Conservation (phyloP, 768 basidiomycete species). For the Favolaschia claudopus region DNA sequence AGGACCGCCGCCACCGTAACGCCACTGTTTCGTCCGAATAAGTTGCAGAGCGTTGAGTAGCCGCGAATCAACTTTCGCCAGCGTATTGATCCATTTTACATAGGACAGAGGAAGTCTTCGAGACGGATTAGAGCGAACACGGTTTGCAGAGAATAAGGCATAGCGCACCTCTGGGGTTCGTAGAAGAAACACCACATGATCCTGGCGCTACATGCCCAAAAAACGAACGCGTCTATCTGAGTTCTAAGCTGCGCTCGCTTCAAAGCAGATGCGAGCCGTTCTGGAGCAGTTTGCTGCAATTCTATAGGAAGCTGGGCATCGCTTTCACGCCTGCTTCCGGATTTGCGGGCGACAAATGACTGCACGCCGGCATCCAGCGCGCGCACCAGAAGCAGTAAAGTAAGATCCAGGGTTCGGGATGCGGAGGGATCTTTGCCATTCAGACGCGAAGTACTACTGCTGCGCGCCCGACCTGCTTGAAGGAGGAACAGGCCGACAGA, state of each 20-base stretch:
- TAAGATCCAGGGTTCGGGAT: conserved; percentile 74
- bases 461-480: conserved; percentile 54
- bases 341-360: conserved; percentile 48
- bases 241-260: conserved; percentile 46
- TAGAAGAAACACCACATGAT: conserved; percentile 94
- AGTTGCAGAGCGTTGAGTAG: conserved; percentile 61
- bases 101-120: conserved; percentile 68
- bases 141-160: neutral
- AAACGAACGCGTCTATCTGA: conserved; percentile 70
- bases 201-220: conserved; percentile 80
- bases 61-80: conserved; percentile 73
- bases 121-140: conserved; percentile 5
- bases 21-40: conserved; percentile 64
- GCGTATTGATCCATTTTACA: conserved; percentile 78
- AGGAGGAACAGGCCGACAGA: conserved; percentile 63
- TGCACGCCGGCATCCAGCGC: conserved; percentile 73
- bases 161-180: conserved; percentile 66
- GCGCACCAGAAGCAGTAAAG: conserved; percentile 70
- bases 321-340: conserved; percentile 25
- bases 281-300: neutral
- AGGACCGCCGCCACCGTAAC: conserved; percentile 57
- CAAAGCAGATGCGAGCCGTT: conserved; percentile 9
- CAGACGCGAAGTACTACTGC: conserved; percentile 12
- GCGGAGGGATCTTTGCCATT: conserved; percentile 26
- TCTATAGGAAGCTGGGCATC: conserved; percentile 8